Percentiles rank a stretch among this genome's conserved stretches.
phyloP scores from a whole-genome alignment of 2,329 filamentous ascomycete genomes.

The Whalleya microplaca region DNA sequence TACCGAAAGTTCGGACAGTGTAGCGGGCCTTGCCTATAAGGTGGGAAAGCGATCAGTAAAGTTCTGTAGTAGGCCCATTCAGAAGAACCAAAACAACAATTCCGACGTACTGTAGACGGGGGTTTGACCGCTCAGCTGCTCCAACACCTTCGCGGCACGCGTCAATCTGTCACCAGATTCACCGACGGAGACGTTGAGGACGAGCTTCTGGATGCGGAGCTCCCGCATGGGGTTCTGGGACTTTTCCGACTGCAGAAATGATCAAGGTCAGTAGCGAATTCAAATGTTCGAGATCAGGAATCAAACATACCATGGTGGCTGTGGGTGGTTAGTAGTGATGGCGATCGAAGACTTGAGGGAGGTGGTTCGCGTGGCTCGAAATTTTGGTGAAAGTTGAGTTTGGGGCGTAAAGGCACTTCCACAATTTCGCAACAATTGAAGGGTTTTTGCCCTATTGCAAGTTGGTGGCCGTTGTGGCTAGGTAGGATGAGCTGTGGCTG shows the following conservation, averaged over 20 bases:
- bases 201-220: constrained; percentile 78
- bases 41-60: constrained; percentile 22
- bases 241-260: constrained; percentile 72
- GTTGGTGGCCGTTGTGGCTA: constrained; percentile 16
- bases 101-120: constrained; percentile 90
- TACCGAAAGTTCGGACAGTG: constrained; percentile 99
- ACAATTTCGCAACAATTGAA: constrained; percentile 27
- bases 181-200: constrained; percentile 87
- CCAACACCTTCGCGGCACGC: constrained; percentile 99
- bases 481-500: constrained; percentile 25
- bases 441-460: constrained; percentile 36
- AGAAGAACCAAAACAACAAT: neutral
- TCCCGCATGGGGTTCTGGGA: constrained; percentile 98
- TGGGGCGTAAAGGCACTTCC: constrained; percentile 9
- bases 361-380: constrained; percentile 18
- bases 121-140: constrained; percentile 99
- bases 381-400: constrained; percentile 19
- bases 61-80: constrained; percentile 15
- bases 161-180: constrained; percentile 99
- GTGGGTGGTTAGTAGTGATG: constrained; percentile 34
- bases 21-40: constrained; percentile 93
- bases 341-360: constrained; percentile 19
- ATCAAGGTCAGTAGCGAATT: constrained; percentile 29
- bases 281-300: neutral
- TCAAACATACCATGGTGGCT: constrained; percentile 45